phyloP scores from a whole-genome alignment of 2,329 filamentous ascomycete genomes.

The Stagonosporopsis chrysanthemi region DNA sequence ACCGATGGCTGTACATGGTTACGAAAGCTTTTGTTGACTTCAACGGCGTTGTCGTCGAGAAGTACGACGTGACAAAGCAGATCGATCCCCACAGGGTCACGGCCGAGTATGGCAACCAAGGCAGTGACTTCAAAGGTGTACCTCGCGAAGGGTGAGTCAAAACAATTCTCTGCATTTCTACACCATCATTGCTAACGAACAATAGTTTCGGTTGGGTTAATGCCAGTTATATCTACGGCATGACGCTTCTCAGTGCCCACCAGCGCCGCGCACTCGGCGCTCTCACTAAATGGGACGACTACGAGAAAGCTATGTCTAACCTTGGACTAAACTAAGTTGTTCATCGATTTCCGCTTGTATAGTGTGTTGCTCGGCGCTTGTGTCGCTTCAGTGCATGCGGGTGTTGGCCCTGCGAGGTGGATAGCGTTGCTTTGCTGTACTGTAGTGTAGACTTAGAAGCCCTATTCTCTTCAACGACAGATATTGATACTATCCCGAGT shows the following conservation, averaged over 20 bases:
- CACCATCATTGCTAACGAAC: conserved; percentile 31
- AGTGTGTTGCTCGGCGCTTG: background rate
- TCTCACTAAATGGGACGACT: conserved; percentile 84
- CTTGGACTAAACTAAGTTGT: conserved; percentile 36
- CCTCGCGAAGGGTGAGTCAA: conserved; percentile 88
- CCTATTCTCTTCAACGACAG: conserved; percentile 8
- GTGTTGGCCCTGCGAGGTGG: conserved; percentile 4
- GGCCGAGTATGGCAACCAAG: conserved; percentile 98
- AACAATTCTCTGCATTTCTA: no score
- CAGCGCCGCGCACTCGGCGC: conserved; percentile 89
- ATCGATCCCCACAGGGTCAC: conserved; percentile 93
- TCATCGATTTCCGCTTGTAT: background rate
- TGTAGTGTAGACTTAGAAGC: conserved; percentile 5
- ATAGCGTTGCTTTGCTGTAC: conserved; percentile 5
- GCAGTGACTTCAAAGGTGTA: conserved; percentile 92
- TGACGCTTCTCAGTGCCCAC: conserved; percentile 87
- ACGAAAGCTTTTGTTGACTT: conserved; percentile 98
- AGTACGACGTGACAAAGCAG: conserved; percentile 93
- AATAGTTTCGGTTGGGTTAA: conserved; percentile 97
- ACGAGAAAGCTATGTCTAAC: conserved; percentile 69
- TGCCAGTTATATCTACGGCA: conserved; percentile 92
- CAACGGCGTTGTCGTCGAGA: conserved; percentile 97
- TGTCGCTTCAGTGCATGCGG: background rate
- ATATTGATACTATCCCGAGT: conserved; percentile 10
- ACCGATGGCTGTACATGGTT: conserved; percentile 98